Conservation (phyloP, 2,329 filamentous ascomycete species). For the Karstenula rhodostoma region DNA sequence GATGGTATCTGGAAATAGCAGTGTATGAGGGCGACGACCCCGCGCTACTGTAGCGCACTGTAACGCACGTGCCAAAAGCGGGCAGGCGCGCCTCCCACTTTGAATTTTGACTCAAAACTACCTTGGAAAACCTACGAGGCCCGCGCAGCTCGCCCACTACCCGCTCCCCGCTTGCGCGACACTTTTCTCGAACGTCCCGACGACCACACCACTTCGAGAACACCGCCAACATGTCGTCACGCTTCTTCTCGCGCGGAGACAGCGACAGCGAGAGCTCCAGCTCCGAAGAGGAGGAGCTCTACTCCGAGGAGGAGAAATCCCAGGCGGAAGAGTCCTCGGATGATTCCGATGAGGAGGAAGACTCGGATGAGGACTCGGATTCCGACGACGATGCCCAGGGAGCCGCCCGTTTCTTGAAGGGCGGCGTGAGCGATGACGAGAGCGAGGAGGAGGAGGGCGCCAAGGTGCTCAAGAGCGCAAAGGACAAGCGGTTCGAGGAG, state of each 20-base stretch:
- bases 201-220: slow-evolving; percentile 22
- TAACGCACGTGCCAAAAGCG: slow-evolving; percentile 6
- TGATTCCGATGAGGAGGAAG: slow-evolving; percentile 60
- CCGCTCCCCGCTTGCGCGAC: slow-evolving; percentile 12
- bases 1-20: not conserved
- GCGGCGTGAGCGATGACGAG: slow-evolving; percentile 79
- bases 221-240: slow-evolving; percentile 64
- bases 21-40: not conserved
- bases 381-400: slow-evolving; percentile 70
- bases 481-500: slow-evolving; percentile 96
- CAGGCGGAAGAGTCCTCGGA: slow-evolving; percentile 46
- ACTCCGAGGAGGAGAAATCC: slow-evolving; percentile 74
- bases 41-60: too few relatives aligned
- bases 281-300: slow-evolving; percentile 97
- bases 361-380: slow-evolving; percentile 62
- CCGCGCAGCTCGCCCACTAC: slow-evolving; percentile 8
- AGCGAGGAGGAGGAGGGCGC: slow-evolving; percentile 85
- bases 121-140: slow-evolving; percentile 8
- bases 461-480: slow-evolving; percentile 93
- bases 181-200: slow-evolving; percentile 3
- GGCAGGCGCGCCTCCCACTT: slow-evolving; percentile 11
- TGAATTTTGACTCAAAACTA: slow-evolving; percentile 14
- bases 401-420: slow-evolving; percentile 83
- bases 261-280: slow-evolving; percentile 88
- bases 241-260: slow-evolving; percentile 77